Conservation (phyloP, 441 rosid genomes). For the Erodium texanum region DNA sequence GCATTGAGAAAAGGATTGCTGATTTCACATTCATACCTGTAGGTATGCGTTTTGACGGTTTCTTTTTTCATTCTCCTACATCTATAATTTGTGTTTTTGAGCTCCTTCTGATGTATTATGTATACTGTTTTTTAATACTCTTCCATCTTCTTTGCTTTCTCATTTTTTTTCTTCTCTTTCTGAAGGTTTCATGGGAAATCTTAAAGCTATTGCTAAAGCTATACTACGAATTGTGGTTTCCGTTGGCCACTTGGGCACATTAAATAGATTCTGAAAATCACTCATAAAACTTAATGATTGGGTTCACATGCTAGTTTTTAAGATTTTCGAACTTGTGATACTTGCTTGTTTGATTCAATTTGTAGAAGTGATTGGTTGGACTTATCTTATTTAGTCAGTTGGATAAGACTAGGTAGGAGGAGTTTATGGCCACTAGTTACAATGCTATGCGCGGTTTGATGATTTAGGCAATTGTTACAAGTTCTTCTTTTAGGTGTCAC, state of each 20-base stretch:
- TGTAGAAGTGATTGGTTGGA: background rate
- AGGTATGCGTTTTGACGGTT: background rate
- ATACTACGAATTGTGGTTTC: too few relatives aligned
- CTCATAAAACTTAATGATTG: background rate
- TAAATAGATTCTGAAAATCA: background rate
- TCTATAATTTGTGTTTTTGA: background rate
- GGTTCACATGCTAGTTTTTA: background rate
- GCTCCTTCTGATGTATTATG: background rate
- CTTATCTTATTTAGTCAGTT: background rate
- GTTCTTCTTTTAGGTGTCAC: background rate
- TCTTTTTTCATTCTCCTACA: background rate
- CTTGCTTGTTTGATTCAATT: background rate
- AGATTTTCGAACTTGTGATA: too few relatives aligned
- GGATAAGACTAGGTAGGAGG: background rate
- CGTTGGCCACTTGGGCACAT: background rate
- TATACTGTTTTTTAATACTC: too few relatives aligned
- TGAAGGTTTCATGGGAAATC: too few relatives aligned
- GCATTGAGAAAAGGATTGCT: slow-evolving; percentile 55
- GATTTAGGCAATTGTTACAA: too few relatives aligned
- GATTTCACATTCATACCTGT: slow-evolving; percentile 46
- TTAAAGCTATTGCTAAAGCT: too few relatives aligned
- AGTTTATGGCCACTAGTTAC: background rate
- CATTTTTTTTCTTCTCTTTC: too few relatives aligned
- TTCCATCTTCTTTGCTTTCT: background rate
- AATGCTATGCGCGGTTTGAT: background rate